A percentile compares a stretch with the other conserved stretches of the same genome.
Conservation (phyloP, 257 asterid species). For the Handroanthus guayacan region DNA sequence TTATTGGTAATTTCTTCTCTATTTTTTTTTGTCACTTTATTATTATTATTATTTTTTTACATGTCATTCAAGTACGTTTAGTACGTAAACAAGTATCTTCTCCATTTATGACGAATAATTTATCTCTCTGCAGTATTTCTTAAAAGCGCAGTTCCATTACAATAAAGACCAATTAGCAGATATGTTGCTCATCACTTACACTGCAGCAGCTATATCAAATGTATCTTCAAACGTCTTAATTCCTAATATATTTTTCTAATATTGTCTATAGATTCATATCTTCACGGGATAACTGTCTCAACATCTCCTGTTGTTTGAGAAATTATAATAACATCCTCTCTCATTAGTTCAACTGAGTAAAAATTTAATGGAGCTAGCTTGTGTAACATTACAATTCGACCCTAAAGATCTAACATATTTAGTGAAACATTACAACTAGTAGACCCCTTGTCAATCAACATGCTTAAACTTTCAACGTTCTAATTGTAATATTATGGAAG, state of each 20-base stretch:
- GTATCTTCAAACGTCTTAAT: slow-evolving; percentile 41
- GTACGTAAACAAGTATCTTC: slow-evolving; percentile 10
- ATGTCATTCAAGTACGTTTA: background rate
- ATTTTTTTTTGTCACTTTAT: too few relatives aligned
- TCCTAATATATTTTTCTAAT: background rate
- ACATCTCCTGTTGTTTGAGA: too few relatives aligned
- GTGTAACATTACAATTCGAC: too few relatives aligned
- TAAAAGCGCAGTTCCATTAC: slow-evolving; percentile 83
- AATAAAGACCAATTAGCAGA: slow-evolving; percentile 86
- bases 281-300: too few relatives aligned
- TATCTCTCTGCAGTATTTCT: slow-evolving; percentile 62
- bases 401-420: too few relatives aligned
- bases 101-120: slow-evolving; percentile 16
- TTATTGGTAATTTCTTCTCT: slow-evolving; percentile 46
- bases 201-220: slow-evolving; percentile 78
- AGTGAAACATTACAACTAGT: too few relatives aligned
- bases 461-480: too few relatives aligned
- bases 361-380: too few relatives aligned
- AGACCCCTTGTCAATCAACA: too few relatives aligned
- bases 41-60: background rate
- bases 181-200: slow-evolving; percentile 69
- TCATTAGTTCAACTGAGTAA: too few relatives aligned
- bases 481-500: too few relatives aligned
- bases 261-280: background rate
- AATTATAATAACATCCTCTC: too few relatives aligned